Evolutionary conservation across 140 eudicot species (phyloP).

Genomic region (Stevia rebaudiana): DNA sequence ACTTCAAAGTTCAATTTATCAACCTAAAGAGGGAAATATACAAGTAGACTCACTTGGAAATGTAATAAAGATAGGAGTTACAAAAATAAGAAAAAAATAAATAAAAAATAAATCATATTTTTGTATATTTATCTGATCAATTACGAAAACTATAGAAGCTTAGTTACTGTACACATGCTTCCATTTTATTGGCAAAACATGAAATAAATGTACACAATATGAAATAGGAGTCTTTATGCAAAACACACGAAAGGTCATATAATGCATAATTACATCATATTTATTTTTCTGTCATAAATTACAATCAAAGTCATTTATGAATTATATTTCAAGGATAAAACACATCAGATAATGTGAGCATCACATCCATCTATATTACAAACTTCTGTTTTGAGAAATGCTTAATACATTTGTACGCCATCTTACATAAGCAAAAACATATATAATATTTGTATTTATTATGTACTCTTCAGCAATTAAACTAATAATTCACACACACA

Average conservation of each 20-base stretch:
- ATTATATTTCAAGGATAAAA: background rate
- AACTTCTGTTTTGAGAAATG: background rate
- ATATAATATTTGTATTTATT: background rate
- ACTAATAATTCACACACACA: background rate
- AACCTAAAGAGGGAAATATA: background rate
- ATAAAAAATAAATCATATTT: no score
- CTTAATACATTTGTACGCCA: background rate
- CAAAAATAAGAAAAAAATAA: no score
- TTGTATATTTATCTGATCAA: background rate
- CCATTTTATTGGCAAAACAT: slow-evolving; percentile 2
- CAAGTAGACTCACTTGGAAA: background rate
- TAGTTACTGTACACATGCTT: background rate
- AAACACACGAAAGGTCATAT: background rate
- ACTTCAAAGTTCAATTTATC: background rate
- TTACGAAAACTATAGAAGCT: slow-evolving; percentile 8
- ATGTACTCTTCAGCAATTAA: slow-evolving; percentile 10
- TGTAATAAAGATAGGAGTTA: background rate
- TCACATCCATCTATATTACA: slow-evolving; percentile 12
- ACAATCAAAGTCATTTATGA: slow-evolving; percentile 1
- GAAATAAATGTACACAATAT: background rate
- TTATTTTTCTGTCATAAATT: background rate
- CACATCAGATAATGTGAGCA: background rate
- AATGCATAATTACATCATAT: background rate
- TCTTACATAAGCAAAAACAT: slow-evolving; percentile 14
- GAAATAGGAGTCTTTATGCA: background rate